Evolutionary conservation across 257 asterid genomes (phyloP).

Genomic region (Parsonsia alboflavescens): DNA sequence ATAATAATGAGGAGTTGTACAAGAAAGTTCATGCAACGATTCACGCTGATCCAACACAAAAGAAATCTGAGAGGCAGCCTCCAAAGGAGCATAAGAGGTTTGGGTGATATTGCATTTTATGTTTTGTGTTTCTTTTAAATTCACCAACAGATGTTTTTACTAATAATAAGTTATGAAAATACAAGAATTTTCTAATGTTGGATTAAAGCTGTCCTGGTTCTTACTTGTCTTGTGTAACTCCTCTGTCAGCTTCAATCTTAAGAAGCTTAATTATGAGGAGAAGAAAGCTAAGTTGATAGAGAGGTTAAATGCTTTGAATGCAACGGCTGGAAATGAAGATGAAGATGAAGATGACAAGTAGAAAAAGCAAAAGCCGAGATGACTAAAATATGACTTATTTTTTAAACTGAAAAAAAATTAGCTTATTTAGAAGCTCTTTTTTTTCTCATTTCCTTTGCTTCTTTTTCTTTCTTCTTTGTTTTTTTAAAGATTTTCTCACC

Average conservation of each 20-base stretch:
- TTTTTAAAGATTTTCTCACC: too few species aligned
- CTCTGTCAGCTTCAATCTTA: conserved; percentile 51
- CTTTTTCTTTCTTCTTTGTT: too few species aligned
- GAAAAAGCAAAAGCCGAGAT: too few species aligned
- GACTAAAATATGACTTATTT: too few species aligned
- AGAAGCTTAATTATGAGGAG: conserved; percentile 68
- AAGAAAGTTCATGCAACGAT: conserved; percentile 71
- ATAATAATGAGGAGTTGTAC: conserved; percentile 61
- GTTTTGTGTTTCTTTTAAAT: too few species aligned
- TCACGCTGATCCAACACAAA: conserved; percentile 41
- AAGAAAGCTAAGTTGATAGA: conserved; percentile 59
- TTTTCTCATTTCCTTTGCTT: too few species aligned
- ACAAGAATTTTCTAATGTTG: neutral
- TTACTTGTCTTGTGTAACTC: neutral
- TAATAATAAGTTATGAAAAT: too few species aligned
- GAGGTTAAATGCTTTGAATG: conserved; percentile 61
- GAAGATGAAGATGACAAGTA: conserved; percentile 44
- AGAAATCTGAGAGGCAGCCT: conserved; percentile 42
- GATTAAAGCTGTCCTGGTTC: neutral
- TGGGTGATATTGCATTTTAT: neutral
- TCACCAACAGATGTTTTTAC: too few species aligned
- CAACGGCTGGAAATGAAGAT: conserved; percentile 50
- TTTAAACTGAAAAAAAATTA: too few species aligned
- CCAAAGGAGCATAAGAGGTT: conserved; percentile 55
- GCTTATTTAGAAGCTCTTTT: too few species aligned